phyloP scores from a whole-genome alignment of 768 basidiomycete genomes.

The Filobasidium floriforme region DNA sequence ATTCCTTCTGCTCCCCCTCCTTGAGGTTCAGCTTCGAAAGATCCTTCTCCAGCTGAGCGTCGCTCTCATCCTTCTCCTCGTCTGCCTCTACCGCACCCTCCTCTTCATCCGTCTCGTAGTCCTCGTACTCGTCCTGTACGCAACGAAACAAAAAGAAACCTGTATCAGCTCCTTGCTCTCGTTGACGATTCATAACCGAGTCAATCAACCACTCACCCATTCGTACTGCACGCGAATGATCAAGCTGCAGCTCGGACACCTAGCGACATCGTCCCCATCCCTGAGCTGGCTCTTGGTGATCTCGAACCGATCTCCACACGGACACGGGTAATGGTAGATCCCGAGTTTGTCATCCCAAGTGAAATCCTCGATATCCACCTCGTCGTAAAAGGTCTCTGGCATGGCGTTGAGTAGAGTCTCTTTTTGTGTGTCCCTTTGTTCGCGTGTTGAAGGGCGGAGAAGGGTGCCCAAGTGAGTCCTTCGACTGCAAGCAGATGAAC shows the following conservation, averaged over 20 bases:
- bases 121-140: slow-evolving; percentile 58
- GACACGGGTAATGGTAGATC: slow-evolving; percentile 94
- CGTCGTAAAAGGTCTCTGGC: slow-evolving; percentile 59
- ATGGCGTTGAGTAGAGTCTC: slow-evolving; percentile 52
- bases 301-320: slow-evolving; percentile 96
- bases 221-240: slow-evolving; percentile 89
- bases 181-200: not conserved
- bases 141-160: not conserved
- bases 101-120: slow-evolving; percentile 75
- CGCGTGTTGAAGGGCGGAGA: not conserved
- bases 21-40: not conserved
- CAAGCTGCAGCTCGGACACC: slow-evolving; percentile 90
- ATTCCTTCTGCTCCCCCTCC: not conserved
- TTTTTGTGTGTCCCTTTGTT: not conserved
- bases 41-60: not conserved
- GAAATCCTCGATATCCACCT: slow-evolving; percentile 96
- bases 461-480: not conserved
- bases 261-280: slow-evolving; percentile 87
- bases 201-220: slow-evolving; percentile 57
- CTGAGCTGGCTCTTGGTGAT: slow-evolving; percentile 76
- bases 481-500: too few relatives aligned
- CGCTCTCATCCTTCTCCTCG: slow-evolving; percentile 55
- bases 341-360: slow-evolving; percentile 69
- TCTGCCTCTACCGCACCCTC: slow-evolving; percentile 62
- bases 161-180: not conserved